Base-by-base conservation (phyloP, 192 early-diverging fungal species). In the Geranomyces michiganensis region DNA sequence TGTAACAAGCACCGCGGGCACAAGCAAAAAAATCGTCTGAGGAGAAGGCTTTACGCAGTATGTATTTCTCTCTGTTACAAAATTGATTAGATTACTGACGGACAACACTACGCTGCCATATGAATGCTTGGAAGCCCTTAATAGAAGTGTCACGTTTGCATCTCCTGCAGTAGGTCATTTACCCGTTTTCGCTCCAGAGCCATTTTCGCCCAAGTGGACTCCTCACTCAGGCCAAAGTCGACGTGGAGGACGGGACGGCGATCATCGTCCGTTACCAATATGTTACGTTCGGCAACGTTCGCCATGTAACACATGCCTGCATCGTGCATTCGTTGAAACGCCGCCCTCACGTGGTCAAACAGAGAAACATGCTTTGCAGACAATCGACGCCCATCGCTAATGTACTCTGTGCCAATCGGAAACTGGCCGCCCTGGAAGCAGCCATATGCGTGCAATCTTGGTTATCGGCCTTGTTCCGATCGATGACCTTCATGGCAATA, bases 1-100 rank as follows among this genome's bases (percentile, higher is more conserved):
- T 19, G 95, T 67, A 0, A 80, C 15, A 51, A 99, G 84, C 1
- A 99, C 92, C 0, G 79, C 69, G 0, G 97, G 97, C 0, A 95
- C 97, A 90, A 99, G 97, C 64, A n/a, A n/a, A n/a, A n/a, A n/a
- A n/a, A n/a, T n/a, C n/a, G n/a, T n/a, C n/a, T n/a, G n/a, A n/a
- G n/a, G n/a, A n/a, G n/a, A n/a, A n/a, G n/a, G n/a, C n/a, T n/a
- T n/a, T n/a, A n/a, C n/a, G n/a, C n/a, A n/a, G n/a, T n/a, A n/a
- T n/a, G n/a, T n/a, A n/a, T n/a, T n/a, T n/a, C n/a, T n/a, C n/a
- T n/a, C n/a, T n/a, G n/a, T n/a, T n/a, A n/a, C n/a, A n/a, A n/a
- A n/a, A n/a, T n/a, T n/a, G n/a, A n/a, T n/a, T n/a, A n/a, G n/a
- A n/a, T n/a, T n/a, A n/a, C n/a, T n/a, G n/a, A n/a, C n/a, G n/a